Evolutionary conservation across 768 basidiomycete species (phyloP).

Genomic region (Candolleomyces efflorescens): DNA sequence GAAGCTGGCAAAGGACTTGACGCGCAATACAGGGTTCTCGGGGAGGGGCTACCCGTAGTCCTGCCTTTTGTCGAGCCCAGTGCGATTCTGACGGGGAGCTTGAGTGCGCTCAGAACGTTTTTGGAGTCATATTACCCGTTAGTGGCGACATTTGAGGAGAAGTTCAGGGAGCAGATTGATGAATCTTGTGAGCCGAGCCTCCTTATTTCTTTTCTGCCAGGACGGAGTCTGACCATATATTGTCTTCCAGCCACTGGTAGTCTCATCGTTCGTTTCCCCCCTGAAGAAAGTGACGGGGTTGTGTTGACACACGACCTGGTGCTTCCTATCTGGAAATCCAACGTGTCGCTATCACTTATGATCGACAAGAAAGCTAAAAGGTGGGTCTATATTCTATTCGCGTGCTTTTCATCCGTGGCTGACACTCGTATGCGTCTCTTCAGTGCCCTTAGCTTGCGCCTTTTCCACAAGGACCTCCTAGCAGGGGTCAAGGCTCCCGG

Average conservation of each 20-base stretch:
- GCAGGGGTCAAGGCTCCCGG: constrained; percentile 46
- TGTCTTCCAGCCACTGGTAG: constrained; percentile 54
- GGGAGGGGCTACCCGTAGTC: constrained; percentile 81
- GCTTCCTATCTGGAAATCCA: constrained; percentile 97
- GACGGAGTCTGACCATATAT: background rate
- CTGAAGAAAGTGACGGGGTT: constrained; percentile 46
- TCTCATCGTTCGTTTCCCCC: constrained; percentile 66
- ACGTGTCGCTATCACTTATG: constrained; percentile 84
- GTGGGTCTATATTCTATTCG: constrained; percentile 33
- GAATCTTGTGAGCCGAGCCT: constrained; percentile 44
- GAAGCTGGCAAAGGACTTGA: constrained; percentile 52
- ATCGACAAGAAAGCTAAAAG: constrained; percentile 96
- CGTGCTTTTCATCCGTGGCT: background rate
- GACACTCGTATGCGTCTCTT: constrained; percentile 1
- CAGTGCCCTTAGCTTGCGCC: constrained; percentile 82
- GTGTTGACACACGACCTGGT: constrained; percentile 77
- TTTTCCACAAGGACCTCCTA: constrained; percentile 81
- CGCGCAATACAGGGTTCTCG: constrained; percentile 70
- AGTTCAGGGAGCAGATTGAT: constrained; percentile 53
- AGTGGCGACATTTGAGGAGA: constrained; percentile 54
- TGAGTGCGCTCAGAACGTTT: constrained; percentile 58
- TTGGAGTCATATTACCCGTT: constrained; percentile 81
- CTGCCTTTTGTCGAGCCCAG: constrained; percentile 73
- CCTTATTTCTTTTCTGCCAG: too few species aligned
- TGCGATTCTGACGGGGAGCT: constrained; percentile 55